Evolutionary conservation across 73 alveolate species (phyloP).

Genomic region (Blepharisma japonicum): DNA sequence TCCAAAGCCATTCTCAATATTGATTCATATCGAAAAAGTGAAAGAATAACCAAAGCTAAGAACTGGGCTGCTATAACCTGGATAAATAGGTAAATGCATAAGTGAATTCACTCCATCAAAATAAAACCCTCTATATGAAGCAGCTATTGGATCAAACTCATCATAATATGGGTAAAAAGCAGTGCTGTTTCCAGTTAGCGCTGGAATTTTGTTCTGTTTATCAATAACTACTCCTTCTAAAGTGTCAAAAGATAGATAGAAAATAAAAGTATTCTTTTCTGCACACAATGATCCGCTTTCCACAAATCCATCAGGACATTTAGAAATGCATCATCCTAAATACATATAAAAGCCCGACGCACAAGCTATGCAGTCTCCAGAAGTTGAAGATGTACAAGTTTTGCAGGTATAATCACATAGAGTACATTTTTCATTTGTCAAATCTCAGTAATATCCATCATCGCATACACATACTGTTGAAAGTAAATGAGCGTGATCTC

Average conservation of each 20-base stretch:
- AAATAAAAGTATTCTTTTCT: neutral
- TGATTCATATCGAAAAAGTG: too few species aligned
- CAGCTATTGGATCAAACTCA: constrained; percentile 8
- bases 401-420: neutral
- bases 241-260: too few species aligned
- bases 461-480: neutral
- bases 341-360: too few species aligned
- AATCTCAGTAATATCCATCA: neutral
- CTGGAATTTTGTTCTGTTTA: neutral
- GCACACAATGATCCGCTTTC: neutral
- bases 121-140: constrained; percentile 20
- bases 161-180: constrained; percentile 18
- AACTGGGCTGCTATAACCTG: too few species aligned
- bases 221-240: constrained; percentile 12
- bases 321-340: neutral
- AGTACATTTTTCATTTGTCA: neutral
- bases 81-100: too few species aligned
- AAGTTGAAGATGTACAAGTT: neutral
- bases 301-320: neutral
- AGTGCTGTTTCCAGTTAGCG: neutral
- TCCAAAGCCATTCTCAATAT: too few species aligned
- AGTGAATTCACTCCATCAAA: neutral
- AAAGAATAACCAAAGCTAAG: too few species aligned
- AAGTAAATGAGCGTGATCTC: neutral
- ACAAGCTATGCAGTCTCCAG: too few species aligned